phyloP scores from a whole-genome alignment of 495 filamentous ascomycete genomes.

The Pseudevernia furfuracea region DNA sequence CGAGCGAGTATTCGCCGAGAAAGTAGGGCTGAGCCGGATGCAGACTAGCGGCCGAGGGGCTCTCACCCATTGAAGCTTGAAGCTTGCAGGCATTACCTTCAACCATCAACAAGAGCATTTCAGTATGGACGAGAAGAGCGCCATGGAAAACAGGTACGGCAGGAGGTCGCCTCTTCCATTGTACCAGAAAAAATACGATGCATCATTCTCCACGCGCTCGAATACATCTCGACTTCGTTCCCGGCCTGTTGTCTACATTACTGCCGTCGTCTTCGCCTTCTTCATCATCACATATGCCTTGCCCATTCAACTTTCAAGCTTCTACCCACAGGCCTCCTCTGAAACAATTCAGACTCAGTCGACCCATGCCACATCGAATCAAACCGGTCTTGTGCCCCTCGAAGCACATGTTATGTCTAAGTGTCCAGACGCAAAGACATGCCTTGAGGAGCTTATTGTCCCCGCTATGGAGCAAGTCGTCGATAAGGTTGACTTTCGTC shows the following conservation, averaged over 20 bases:
- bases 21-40: no score
- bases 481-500: constrained; percentile 80
- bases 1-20: no score
- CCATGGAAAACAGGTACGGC: constrained; percentile 9
- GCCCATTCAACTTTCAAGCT: background rate
- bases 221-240: background rate
- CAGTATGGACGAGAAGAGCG: constrained; percentile 18
- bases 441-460: constrained; percentile 70
- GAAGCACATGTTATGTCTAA: constrained; percentile 95
- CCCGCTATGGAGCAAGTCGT: constrained; percentile 77
- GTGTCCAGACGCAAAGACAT: constrained; percentile 80
- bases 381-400: constrained; percentile 53
- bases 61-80: background rate
- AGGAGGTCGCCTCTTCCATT: constrained; percentile 6
- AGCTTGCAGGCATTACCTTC: background rate
- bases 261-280: constrained; percentile 11
- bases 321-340: background rate
- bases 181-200: background rate
- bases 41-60: no score
- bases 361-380: background rate
- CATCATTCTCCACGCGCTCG: constrained; percentile 5
- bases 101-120: background rate
- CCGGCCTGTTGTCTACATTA: constrained; percentile 4
- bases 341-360: background rate
- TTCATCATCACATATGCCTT: constrained; percentile 15